Evolutionary conservation across 2,329 filamentous ascomycete genomes (phyloP), one percentile per base, ranked within the genome.

Genomic region (Hypomyces perniciosus): DNA sequence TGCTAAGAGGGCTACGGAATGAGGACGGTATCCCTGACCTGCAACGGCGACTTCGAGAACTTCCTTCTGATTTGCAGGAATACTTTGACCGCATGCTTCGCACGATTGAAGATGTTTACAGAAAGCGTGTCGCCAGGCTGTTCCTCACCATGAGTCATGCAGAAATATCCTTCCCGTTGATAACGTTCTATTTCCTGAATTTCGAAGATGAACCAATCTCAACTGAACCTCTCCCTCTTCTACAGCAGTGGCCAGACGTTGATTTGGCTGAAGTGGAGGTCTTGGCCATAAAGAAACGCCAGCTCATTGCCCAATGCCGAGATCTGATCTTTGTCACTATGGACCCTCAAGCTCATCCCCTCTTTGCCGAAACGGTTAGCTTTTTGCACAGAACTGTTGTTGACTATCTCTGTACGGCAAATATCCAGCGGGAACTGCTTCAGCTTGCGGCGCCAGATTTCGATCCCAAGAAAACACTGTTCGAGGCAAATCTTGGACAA

Each of bases 71-170:
- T 7, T n/a, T 61, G 3, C 38, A 47, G 9, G 4, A 28, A 1
- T 53, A 58, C 8, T 53, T 52, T 26, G 53, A 48, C 2, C 43
- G 52, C 7, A 56, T 56, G 20, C 28, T 57, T 2, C 8, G 26
- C 2, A 46, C 13, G 0, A 46, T 55, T 3, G 57, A 55, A 1
- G 10, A 35, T 8, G 20, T 44, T 2, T 53, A 53, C 9, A 43
- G 29, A 8, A 26, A 42, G 10, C 46, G 33, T 10, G 48, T 38
- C 10, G 42, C 41, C 8, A 31, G 41, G 13, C 41, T 50, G 12
- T 44, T 44, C 8, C 48, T 50, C 27, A 50, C 41, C 41, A 51
- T 51, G 49, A 43, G 35, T 4, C 43, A 31, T 9, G 44, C 50
- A 6, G 28, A 47, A n/a, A 38, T 40, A 4, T 8, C 45, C 12